phyloP scores from a whole-genome alignment of 2,329 filamentous ascomycete species.

The Arthrobotrys musiformis region DNA sequence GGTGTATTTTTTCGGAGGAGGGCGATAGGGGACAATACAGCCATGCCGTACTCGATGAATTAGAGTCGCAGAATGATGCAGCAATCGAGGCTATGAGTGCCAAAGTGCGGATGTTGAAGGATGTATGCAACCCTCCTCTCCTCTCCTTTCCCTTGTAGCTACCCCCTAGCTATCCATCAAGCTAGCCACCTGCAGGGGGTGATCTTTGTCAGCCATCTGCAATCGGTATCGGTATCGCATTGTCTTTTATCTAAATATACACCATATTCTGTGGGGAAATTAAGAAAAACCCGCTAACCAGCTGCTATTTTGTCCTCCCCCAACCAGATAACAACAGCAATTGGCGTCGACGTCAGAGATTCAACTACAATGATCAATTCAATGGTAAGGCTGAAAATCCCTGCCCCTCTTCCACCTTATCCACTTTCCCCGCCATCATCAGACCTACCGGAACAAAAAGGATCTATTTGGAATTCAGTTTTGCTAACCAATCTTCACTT shows the following conservation, averaged over 20 bases:
- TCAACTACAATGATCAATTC: slow-evolving; percentile 88
- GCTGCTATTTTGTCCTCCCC: slow-evolving; percentile 12
- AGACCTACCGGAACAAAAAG: background rate
- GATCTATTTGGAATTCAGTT: background rate
- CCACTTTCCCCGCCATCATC: background rate
- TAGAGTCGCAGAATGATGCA: slow-evolving; percentile 94
- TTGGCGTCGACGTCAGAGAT: slow-evolving; percentile 94
- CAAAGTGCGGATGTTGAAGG: slow-evolving; percentile 89
- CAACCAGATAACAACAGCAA: slow-evolving; percentile 82
- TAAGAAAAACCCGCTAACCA: background rate
- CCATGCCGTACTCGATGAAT: slow-evolving; percentile 87
- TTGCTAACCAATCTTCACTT: background rate
- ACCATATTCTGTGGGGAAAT: background rate
- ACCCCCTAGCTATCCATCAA: background rate
- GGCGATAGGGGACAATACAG: slow-evolving; percentile 84
- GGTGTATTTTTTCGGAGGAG: background rate
- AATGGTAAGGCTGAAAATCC: slow-evolving; percentile 68
- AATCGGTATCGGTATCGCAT: background rate
- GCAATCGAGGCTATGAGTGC: slow-evolving; percentile 90
- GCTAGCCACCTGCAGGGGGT: background rate
- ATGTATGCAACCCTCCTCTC: slow-evolving; percentile 69
- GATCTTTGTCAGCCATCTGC: background rate
- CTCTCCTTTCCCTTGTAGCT: background rate
- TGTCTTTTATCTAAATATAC: slow-evolving; percentile 1
- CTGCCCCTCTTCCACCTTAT: background rate